Conservation (phyloP, 1,284 basidiomycete genomes). For the Inonotus obliquus region DNA sequence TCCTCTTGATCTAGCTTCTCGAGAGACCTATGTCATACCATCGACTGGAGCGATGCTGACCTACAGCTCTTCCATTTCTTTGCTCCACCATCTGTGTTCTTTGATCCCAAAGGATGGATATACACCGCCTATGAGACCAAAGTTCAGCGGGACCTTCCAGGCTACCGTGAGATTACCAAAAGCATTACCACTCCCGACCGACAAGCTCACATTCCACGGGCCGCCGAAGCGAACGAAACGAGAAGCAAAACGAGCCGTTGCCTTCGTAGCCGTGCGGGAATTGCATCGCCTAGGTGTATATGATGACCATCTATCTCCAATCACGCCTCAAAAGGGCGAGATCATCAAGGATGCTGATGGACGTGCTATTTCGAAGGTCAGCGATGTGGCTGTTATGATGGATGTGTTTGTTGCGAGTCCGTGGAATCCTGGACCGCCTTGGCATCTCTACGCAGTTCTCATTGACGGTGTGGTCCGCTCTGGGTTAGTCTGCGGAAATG, state of each 20-base stretch:
- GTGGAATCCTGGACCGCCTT: slow-evolving; percentile 50
- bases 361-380: slow-evolving; percentile 36
- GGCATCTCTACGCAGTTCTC: slow-evolving; percentile 58
- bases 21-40: slow-evolving; percentile 68
- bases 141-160: slow-evolving; percentile 56
- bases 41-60: slow-evolving; percentile 72
- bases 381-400: slow-evolving; percentile 47
- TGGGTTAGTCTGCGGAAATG: slow-evolving; percentile 59
- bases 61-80: slow-evolving; percentile 63
- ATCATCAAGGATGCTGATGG: slow-evolving; percentile 51
- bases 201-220: slow-evolving; percentile 52
- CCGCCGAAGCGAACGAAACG: slow-evolving; percentile 59
- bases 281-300: slow-evolving; percentile 69
- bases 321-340: slow-evolving; percentile 36
- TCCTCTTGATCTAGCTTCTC: slow-evolving; percentile 50
- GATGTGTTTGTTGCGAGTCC: slow-evolving; percentile 54
- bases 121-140: slow-evolving; percentile 54
- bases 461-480: slow-evolving; percentile 45
- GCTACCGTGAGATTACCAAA: slow-evolving; percentile 60
- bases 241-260: slow-evolving; percentile 76
- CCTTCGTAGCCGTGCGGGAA: slow-evolving; percentile 67
- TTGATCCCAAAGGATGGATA: slow-evolving; percentile 70
- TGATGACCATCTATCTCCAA: slow-evolving; percentile 73
- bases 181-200: slow-evolving; percentile 54
- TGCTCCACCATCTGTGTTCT: slow-evolving; percentile 69